Evolutionary conservation across 306 rosid genomes (phyloP), one percentile per base, ranked within the genome.

Genomic region (Benincasa hispida): DNA sequence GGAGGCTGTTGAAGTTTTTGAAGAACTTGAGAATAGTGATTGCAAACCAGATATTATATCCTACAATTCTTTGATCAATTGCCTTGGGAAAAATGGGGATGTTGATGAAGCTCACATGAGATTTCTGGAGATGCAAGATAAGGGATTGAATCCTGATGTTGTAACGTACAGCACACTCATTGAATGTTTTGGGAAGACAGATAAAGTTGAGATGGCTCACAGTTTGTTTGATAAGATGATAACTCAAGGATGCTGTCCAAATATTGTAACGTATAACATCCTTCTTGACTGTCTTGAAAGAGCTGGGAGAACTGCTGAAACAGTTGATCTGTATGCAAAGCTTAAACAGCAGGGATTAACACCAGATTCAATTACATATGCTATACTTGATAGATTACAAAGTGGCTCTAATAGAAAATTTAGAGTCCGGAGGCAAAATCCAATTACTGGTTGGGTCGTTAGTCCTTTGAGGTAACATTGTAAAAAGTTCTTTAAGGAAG

Each of bases 31-130:
- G 87, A 82, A 78, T 69, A 87, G 97, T 69, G 62, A 79, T 73
- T 87, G 85, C 78, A 78, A 81, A 78, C 93, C 98, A 2, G 97
- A 93, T 75, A 88, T 89, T 42, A 51, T 93, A 78, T 84, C 97
- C 42, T 93, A 93, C 81, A 93, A 93, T 79, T 84, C 89, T 72
- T 83, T 93, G 90, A 93, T 93, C 84, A 93, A 93, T 84, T 91
- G 92, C 86, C 94, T 91, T 8, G 98, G 98, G 72, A 93, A 93
- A 87, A 90, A 91, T 74, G 98, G 98, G 50, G 89, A 88, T 82
- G 85, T 93, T 80, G 98, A 90, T 77, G 98, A 93, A 88, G 97
- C 93, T 67, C 98, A 93, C 86, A 91, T 93, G 94, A 86, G 88
- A 79, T 93, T 93, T 60, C 89, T 82, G 81, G 98, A 93, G 88